Evolutionary conservation across 192 early-diverging fungal species (phyloP).

Genomic region (Dissophora ornata): DNA sequence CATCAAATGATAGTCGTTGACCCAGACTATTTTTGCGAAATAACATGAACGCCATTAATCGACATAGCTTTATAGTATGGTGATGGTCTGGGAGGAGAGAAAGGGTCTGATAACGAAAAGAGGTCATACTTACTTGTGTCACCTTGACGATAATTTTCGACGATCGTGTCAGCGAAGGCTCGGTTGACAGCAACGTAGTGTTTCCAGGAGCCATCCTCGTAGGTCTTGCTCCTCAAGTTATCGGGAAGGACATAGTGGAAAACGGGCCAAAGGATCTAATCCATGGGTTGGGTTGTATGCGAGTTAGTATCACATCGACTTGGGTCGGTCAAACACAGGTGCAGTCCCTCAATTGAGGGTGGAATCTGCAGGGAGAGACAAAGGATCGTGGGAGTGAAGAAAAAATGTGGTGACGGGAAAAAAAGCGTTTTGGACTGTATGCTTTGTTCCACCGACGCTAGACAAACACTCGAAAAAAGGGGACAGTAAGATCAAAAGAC

Average conservation of each 20-base stretch:
- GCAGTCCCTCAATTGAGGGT: too few species aligned
- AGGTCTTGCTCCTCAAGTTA: constrained; percentile 82
- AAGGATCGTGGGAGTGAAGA: background rate
- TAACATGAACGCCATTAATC: background rate
- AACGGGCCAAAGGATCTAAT: constrained; percentile 94
- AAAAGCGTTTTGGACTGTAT: too few species aligned
- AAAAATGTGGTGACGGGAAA: too few species aligned
- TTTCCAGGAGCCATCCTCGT: constrained; percentile 84
- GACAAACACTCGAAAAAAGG: too few species aligned
- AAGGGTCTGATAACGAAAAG: constrained; percentile 1
- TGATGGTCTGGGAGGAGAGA: too few species aligned
- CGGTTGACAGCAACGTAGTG: constrained; percentile 87
- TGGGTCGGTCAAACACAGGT: too few species aligned
- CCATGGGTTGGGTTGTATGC: too few species aligned
- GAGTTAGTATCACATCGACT: too few species aligned
- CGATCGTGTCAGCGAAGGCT: constrained; percentile 85
- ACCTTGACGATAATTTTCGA: constrained; percentile 77
- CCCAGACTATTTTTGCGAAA: constrained; percentile 77
- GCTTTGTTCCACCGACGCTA: too few species aligned
- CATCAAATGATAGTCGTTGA: constrained; percentile 99
- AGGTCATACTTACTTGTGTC: constrained; percentile 78
- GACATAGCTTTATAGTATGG: background rate
- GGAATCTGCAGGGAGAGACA: too few species aligned
- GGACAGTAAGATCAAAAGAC: too few species aligned
- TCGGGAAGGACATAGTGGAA: constrained; percentile 96